A percentile compares a stretch with the other conserved stretches of the same genome.
phyloP scores from a whole-genome alignment of 225 moss, liverwort and hornwort genomes.

The Climacium dendroides region DNA sequence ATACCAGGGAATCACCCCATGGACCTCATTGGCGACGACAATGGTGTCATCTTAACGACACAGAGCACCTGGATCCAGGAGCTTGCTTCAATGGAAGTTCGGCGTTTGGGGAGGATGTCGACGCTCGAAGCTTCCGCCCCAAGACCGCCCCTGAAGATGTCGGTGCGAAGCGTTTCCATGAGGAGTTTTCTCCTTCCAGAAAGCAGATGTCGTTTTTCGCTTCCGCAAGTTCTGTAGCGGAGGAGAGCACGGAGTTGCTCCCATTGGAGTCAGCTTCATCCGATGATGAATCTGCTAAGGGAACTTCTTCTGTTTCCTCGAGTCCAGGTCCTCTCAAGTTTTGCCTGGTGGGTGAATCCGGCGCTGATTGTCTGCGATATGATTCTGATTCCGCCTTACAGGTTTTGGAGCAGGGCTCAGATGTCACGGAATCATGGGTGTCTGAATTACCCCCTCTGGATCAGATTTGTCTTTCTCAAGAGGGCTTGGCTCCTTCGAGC shows the following conservation, averaged over 20 bases:
- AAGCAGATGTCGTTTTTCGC: slow-evolving; percentile 40
- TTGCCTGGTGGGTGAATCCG: slow-evolving; percentile 31
- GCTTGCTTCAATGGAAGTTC: slow-evolving; percentile 3
- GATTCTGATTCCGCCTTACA: neutral
- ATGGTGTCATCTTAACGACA: slow-evolving; percentile 11
- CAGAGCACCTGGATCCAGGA: neutral
- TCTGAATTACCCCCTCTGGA: slow-evolving; percentile 14
- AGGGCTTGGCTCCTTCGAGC: slow-evolving; percentile 3
- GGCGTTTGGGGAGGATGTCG: neutral
- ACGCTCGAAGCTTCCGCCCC: neutral
- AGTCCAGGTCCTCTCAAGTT: slow-evolving; percentile 5
- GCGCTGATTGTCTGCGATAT: slow-evolving; percentile 12
- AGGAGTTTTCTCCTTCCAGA: neutral
- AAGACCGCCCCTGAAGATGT: neutral
- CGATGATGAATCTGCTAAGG: neutral
- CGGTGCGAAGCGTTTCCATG: neutral
- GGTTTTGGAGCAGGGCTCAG: neutral
- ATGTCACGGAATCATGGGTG: neutral
- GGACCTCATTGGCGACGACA: neutral
- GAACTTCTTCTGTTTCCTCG: neutral
- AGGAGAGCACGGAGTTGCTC: neutral
- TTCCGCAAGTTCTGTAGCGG: slow-evolving; percentile 21
- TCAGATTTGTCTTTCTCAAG: slow-evolving; percentile 21
- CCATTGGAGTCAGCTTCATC: neutral
- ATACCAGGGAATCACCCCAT: neutral